Conservation (phyloP, 441 rosid species). For the Syzygium malaccense region DNA sequence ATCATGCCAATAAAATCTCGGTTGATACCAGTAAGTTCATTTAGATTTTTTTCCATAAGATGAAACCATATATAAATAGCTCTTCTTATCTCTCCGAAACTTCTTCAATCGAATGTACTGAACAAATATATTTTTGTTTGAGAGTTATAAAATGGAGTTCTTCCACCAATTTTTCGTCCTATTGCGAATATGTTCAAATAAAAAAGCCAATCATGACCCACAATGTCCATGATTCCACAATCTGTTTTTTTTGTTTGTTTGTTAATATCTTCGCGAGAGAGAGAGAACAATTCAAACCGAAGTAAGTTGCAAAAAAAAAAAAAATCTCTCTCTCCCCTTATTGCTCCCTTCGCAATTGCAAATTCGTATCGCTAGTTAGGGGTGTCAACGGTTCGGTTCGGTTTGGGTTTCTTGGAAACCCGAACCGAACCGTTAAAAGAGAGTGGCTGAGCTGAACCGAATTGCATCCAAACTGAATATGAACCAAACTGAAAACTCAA, state of each 20-base stretch:
- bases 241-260: no score
- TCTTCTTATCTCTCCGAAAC: not conserved
- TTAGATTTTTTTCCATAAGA: not conserved
- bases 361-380: no score
- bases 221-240: not conserved
- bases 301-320: not conserved
- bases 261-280: not conserved
- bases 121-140: not conserved
- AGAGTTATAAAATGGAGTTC: not conserved
- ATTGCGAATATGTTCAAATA: not conserved
- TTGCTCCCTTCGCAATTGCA: no score
- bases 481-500: no score
- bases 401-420: no score
- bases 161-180: not conserved
- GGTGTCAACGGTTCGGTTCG: no score
- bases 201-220: not conserved
- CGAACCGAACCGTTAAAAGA: no score
- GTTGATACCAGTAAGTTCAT: accelerated
- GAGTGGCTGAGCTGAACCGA: no score
- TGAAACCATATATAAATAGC: not conserved
- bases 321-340: no score
- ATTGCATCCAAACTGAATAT: no score
- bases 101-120: not conserved
- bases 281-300: not conserved
- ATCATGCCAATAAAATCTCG: not conserved